Base-by-base conservation (phyloP, 768 basidiomycete species). In the Sarcomyxa edulis region DNA sequence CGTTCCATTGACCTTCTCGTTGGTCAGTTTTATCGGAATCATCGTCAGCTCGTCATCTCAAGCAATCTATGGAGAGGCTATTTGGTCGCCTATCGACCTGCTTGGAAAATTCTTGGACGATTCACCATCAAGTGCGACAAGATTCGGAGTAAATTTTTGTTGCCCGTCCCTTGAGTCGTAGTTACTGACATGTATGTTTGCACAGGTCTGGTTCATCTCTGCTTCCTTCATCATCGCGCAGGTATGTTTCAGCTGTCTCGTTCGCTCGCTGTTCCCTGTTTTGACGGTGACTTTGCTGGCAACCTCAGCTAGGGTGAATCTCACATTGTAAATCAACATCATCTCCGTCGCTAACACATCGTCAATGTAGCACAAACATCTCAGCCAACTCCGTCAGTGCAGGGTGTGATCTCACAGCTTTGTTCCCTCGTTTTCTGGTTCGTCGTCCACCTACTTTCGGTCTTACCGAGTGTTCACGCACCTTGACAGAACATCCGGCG, bases 321-420 rank as follows among this genome's bases (percentile, higher is more conserved):
- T 26, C n/a, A n/a, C 11, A 20, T 22, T 40, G 34, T 19, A 19
- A 24, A 16, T n/a, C 28, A 27, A 27, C 9, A 16, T 30, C n/a
- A 8, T n/a, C n/a, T 27, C 28, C 16, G n/a, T 5, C 28, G n/a
- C 3, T 14, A 34, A 16, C 32, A 38, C 27, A 33, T 14, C 44
- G 38, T 38, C 37, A 38, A n/a, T 40, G 40, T 46, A 82, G 80
- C 12, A 85, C 83, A 21, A 89, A 86, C 56, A 83, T 86, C 50
- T 82, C 84, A 7, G 87, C 86, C 21, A 90, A 91, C 62, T 81
- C 83, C 4, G 76, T 90, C 52, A 83, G 79, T 30, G 86, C 88
- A 3, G 86, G 89, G 10, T 88, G 85, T 51, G 87, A 91, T 56
- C 59, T 91, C 48, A 90, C 86, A 2, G 77, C 86, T 3, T 69